These are phyloP conservation scores for Cryptosporidium sp. DNA, from an alignment of 169 alveolate species.

Conservation along the genomic window DNA sequence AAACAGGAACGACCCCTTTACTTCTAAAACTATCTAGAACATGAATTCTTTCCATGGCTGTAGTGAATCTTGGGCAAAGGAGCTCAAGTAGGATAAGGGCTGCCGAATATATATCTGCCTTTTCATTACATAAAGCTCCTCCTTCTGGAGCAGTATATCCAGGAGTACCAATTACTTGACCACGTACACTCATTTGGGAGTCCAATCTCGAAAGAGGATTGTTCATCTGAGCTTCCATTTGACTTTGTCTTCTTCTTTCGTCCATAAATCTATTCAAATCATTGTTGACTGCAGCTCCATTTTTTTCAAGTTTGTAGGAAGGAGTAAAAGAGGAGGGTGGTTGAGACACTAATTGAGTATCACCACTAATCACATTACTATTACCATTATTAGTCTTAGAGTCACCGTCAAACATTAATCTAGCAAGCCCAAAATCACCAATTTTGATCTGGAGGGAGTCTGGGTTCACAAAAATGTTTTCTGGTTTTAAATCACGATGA, in stretches of 20 bases:
- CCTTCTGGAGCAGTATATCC: constrained; percentile 93
- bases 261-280: constrained; percentile 47
- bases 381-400: constrained; percentile 55
- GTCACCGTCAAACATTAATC: constrained; percentile 84
- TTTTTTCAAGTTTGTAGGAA: not conserved
- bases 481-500: constrained; percentile 93
- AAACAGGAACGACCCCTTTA: constrained; percentile 85
- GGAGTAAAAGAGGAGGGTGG: not conserved
- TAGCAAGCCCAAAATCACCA: constrained; percentile 92
- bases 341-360: constrained; percentile 6
- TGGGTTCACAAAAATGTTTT: constrained; percentile 89
- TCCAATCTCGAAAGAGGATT: constrained; percentile 60
- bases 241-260: not conserved
- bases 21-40: constrained; percentile 86
- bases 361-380: not conserved
- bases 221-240: constrained; percentile 3
- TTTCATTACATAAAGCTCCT: constrained; percentile 90
- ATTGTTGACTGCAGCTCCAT: constrained; percentile 3
- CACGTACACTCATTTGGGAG: constrained; percentile 82
- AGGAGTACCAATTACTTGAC: constrained; percentile 92
- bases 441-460: constrained; percentile 85
- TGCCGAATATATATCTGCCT: constrained; percentile 91
- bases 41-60: constrained; percentile 89
- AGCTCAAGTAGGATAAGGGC: constrained; percentile 88
- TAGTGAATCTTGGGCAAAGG: constrained; percentile 88